These are phyloP conservation scores for Ceratocystis eucalypticola DNA, from an alignment of 2,329 filamentous ascomycete species.

Conservation along the genomic window DNA sequence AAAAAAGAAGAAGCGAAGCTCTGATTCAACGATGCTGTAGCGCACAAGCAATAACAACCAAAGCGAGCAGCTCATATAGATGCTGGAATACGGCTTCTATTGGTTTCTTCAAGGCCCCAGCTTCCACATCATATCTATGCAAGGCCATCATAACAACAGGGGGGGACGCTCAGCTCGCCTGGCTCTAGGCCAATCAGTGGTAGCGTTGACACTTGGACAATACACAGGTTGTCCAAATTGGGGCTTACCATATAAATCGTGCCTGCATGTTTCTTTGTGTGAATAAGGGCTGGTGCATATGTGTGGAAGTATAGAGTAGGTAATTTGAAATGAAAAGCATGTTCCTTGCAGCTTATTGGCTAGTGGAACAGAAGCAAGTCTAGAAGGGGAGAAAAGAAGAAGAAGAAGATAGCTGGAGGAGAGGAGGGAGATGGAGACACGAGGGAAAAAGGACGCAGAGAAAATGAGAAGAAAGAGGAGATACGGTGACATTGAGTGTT, in stretches of 20 bases:
- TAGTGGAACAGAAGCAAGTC: not conserved
- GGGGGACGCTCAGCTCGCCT: not conserved
- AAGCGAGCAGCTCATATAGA: not conserved
- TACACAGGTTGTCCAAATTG: not conserved
- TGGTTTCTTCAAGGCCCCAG: not conserved
- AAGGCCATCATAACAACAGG: not conserved
- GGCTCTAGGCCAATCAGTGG: not conserved
- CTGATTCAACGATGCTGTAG: too few relatives aligned
- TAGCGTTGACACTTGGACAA: not conserved
- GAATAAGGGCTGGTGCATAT: not conserved
- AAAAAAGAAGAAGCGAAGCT: not conserved
- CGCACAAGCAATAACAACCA: not conserved
- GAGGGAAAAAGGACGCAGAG: not conserved
- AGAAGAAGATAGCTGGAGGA: not conserved
- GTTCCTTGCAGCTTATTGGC: not conserved
- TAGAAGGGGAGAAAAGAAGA: constrained; percentile 1
- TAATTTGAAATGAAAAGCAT: not conserved
- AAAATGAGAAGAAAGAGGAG: not conserved
- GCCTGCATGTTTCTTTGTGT: not conserved
- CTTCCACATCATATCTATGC: not conserved
- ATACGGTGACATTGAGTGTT: not conserved
- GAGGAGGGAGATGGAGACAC: not conserved
- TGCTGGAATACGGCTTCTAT: not conserved
- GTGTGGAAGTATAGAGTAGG: too few relatives aligned
- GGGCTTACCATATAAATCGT: not conserved